phyloP scores from a whole-genome alignment of 805 yeast genomes.

The Saturnispora sanitii region DNA sequence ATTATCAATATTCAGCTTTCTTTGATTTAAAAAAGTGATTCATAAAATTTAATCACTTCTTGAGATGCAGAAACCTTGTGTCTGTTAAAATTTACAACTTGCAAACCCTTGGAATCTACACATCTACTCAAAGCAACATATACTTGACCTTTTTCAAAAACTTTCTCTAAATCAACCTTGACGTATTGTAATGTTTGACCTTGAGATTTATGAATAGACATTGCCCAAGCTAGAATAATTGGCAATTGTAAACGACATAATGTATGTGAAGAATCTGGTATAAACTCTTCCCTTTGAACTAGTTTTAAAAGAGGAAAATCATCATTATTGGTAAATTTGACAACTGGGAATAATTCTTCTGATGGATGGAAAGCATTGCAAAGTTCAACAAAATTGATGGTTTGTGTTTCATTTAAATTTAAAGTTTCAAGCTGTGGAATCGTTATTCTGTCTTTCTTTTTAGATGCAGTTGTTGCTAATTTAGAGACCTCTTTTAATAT shows the following conservation, averaged over 20 bases:
- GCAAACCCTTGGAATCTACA: conserved; percentile 52
- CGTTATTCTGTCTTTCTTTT: conserved; percentile 7
- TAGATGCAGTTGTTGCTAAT: conserved; percentile 2
- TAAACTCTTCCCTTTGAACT: conserved; percentile 29
- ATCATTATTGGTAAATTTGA: conserved; percentile 33
- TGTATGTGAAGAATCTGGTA: conserved; percentile 19
- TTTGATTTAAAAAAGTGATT: conserved; percentile 18
- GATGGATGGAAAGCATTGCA: conserved; percentile 19
- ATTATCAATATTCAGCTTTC: not conserved
- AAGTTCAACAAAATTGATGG: conserved; percentile 12
- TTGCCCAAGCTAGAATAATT: conserved; percentile 67
- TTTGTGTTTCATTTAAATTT: conserved; percentile 7
- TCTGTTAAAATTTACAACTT: conserved; percentile 55
- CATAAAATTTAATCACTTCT: conserved; percentile 53
- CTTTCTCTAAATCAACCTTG: conserved; percentile 53
- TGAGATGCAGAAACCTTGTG: conserved; percentile 47
- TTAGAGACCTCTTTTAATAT: conserved; percentile 9
- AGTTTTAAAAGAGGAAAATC: conserved; percentile 20
- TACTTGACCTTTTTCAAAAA: conserved; percentile 76
- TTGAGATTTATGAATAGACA: conserved; percentile 77
- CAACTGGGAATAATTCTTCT: conserved; percentile 32
- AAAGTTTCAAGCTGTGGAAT: conserved; percentile 8
- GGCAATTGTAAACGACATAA: conserved; percentile 53
- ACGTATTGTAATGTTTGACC: conserved; percentile 73
- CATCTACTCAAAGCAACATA: conserved; percentile 80